Percentiles rank a stretch among this genome's conserved stretches.
These are phyloP conservation scores for Schrenkiella parvula DNA, from an alignment of 345 rosid species.

Conservation along the genomic window DNA sequence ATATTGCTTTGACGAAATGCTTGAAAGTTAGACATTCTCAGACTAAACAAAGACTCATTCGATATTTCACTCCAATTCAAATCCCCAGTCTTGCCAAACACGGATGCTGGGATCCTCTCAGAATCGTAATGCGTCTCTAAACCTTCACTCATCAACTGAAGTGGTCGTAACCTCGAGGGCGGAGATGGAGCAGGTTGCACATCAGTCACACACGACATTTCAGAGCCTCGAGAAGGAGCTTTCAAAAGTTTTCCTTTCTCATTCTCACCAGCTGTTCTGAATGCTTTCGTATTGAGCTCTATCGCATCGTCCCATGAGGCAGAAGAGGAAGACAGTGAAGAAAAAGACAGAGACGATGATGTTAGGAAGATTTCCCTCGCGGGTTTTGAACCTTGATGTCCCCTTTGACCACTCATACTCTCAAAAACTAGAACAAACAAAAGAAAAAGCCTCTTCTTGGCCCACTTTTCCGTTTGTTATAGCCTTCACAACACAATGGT, in stretches of 20 bases:
- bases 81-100: not conserved
- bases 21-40: conserved; percentile 9
- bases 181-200: conserved; percentile 13
- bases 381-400: not conserved
- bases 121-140: not conserved
- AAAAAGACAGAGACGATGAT: conserved; percentile 27
- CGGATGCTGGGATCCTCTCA: conserved; percentile 10
- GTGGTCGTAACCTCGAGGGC: not conserved
- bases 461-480: not conserved
- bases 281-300: not conserved
- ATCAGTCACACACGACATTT: not conserved
- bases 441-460: not conserved
- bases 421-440: not conserved
- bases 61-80: conserved; percentile 16
- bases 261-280: not conserved
- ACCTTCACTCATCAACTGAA: not conserved
- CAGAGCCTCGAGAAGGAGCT: not conserved
- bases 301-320: conserved; percentile 2
- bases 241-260: not conserved
- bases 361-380: conserved; percentile 20
- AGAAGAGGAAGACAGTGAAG: conserved; percentile 15
- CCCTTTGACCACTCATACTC: conserved; percentile 6
- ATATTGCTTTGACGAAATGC: not conserved
- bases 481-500: not conserved
- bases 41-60: conserved; percentile 29